Evolutionary conservation across 352 stramenopile species (phyloP), one percentile per base, ranked within the genome.

Genomic region (Phytophthora citrophthora): DNA sequence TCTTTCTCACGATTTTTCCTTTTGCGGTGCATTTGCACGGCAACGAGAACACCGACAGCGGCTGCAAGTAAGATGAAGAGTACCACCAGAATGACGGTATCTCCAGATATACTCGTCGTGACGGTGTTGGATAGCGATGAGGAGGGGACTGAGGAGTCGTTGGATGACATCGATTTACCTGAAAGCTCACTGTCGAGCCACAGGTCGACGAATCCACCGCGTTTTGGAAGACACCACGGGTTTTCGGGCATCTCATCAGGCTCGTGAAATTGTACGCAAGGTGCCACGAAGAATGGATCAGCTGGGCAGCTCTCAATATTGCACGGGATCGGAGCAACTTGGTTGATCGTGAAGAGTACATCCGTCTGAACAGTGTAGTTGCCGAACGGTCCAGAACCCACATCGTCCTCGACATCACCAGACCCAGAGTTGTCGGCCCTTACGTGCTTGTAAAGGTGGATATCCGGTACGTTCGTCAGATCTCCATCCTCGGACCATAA

Each of bases 301-400:
- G 23, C 23, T 5, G 79, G 70, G 20, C 79, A 89, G 49, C 62
- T 65, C 24, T 62, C 46, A 2, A 54, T 54, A 8, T 56, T 56
- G 29, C 18, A 44, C 4, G 65, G 39, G 7, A 70, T 29, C 6
- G 38, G 50, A n/a, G 64, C 44, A 2, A 66, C 49, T 50, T 89
- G 77, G 55, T 82, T 77, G 47, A 89, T 85, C 18, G 73, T 84
- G 61, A 80, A 83, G 16, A 83, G 46, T 11, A 70, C 34, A n/a
- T 62, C 61, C 18, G 20, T 57, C 26, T 32, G 10, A 4, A 49
- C 59, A 32, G 59, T 56, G 44, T 53, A 57, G 11, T 61, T 48
- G 2, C 26, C 58, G 3, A 12, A 23, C 2, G 39, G 53, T 1
- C 40, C 54, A 1, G 58, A 68, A 2, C 46, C 38, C 18, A 57